Percentiles rank a stretch among this genome's conserved stretches.
phyloP scores from a whole-genome alignment of 2,329 filamentous ascomycete species.

The Monosporascus sp. region DNA sequence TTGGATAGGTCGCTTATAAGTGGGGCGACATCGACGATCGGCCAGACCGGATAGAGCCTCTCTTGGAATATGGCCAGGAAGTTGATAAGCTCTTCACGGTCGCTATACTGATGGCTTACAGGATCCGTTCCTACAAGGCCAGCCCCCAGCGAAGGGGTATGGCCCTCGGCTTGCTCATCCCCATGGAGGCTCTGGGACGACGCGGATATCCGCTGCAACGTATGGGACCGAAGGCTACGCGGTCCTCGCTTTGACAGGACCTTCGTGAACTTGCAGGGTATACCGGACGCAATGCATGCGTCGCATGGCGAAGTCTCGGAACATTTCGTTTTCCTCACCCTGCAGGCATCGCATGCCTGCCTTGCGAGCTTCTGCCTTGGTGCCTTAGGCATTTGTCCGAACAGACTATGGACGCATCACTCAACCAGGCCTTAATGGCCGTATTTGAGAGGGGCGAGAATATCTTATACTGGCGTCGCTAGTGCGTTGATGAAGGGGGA shows the following conservation, averaged over 20 bases:
- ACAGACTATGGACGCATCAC: too few species aligned
- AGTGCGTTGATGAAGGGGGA: too few species aligned
- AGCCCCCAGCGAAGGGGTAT: too few species aligned
- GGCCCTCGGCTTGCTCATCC: conserved; percentile 13
- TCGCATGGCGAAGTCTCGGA: conserved; percentile 41
- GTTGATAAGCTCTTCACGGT: conserved; percentile 39
- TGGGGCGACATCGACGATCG: conserved; percentile 37
- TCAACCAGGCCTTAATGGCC: too few species aligned
- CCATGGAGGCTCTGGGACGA: conserved; percentile 1
- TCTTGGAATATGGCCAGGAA: conserved; percentile 22
- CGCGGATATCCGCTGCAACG: conserved; percentile 35
- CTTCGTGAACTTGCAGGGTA: conserved; percentile 46
- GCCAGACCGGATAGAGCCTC: conserved; percentile 45
- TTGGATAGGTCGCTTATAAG: conserved; percentile 28
- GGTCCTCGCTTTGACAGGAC: conserved; percentile 40
- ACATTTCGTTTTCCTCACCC: conserved; percentile 48
- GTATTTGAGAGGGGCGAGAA: too few species aligned
- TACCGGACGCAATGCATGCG: conserved; percentile 37
- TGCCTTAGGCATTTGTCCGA: too few species aligned
- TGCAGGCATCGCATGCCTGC: conserved; percentile 39
- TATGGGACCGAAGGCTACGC: conserved; percentile 38
- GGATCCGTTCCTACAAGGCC: too few species aligned
- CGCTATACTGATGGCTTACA: not conserved
- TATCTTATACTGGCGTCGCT: too few species aligned
- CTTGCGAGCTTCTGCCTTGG: too few species aligned